Percentiles rank a stretch among this genome's conserved stretches.
These are phyloP conservation scores for Coemansia biformis DNA, from an alignment of 192 early-diverging fungal species.

Conservation along the genomic window DNA sequence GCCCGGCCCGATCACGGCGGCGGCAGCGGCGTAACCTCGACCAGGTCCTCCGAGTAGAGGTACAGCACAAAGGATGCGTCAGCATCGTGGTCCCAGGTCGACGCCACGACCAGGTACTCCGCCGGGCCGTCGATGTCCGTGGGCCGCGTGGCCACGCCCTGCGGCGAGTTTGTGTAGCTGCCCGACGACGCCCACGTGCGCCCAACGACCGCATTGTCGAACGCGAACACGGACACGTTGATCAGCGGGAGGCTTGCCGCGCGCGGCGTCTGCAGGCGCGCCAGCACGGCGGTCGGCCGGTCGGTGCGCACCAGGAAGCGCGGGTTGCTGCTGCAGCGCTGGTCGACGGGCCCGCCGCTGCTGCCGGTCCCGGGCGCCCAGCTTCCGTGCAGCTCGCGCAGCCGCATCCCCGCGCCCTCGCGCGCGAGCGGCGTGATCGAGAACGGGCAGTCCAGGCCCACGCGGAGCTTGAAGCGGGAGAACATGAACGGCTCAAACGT, in stretches of 20 bases:
- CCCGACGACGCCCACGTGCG: constrained; percentile 33
- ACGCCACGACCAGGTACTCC: constrained; percentile 37
- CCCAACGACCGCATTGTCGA: constrained; percentile 17
- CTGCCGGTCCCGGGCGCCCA: constrained; percentile 58
- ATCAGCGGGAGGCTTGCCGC: constrained; percentile 60
- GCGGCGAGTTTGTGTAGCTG: constrained; percentile 44
- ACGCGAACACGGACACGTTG: constrained; percentile 66
- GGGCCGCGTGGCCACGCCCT: constrained; percentile 37
- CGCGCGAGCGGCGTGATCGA: constrained; percentile 55
- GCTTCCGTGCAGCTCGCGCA: constrained; percentile 40
- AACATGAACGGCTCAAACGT: constrained; percentile 68
- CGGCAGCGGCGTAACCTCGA: constrained; percentile 22
- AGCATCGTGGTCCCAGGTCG: constrained; percentile 35
- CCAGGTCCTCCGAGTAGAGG: constrained; percentile 37
- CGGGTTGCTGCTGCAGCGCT: constrained; percentile 59
- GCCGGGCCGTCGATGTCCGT: constrained; percentile 11
- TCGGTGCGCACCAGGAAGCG: constrained; percentile 59
- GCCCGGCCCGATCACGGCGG: not conserved
- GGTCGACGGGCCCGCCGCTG: constrained; percentile 56
- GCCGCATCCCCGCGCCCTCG: constrained; percentile 71
- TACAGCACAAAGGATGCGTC: constrained; percentile 40
- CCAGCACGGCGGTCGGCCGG: constrained; percentile 56
- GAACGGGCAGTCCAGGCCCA: constrained; percentile 54
- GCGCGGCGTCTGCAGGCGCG: constrained; percentile 63
- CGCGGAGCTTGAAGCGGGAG: constrained; percentile 63